Evolutionary conservation across 352 stramenopile species (phyloP), one percentile per base, ranked within the genome.

Genomic region (Phytophthora pini): DNA sequence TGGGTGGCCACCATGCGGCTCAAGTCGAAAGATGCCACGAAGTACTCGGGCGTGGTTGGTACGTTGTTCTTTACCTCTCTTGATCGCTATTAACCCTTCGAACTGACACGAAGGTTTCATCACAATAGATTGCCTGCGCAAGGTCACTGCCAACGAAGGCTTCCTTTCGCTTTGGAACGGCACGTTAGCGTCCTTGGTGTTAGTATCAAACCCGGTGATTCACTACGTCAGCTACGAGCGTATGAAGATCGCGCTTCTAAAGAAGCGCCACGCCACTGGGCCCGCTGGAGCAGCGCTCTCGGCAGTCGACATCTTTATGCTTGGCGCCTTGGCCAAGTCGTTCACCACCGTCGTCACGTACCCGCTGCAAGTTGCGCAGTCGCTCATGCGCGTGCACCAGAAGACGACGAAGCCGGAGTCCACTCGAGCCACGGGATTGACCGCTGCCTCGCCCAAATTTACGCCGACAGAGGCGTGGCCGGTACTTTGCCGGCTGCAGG

Each of bases 181-280:
- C 32, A 98, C 93, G 26, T 57, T 86, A 24, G 87, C 93, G 26
- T 98, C 93, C 39, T 65, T 99, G 17, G 80, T 98, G 2, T 82
- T 98, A 10, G 94, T 98, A 46, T 96, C 88, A 15, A 99, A 99
- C 77, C 96, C 96, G 6, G 90, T 97, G 53, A 98, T 99, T 63
- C 94, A 99, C 79, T 98, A 98, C 70, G 89, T 98, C 57, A 88
- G 89, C 44, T 99, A 99, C 80, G 96, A 98, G 67, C 83, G 91
- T 44, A 87, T 98, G 68, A 97, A 97, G 71, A 76, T 85, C 8
- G 74, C 74, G 32, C 74, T 92, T 12, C 77, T 88, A 51, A 72
- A 80, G 41, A 80, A 70, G 8, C 65, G 71, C 12, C 51, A 76
- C 17, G 41, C 45, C 31, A 50, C 62, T 50, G 65, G 56, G 3